phyloP scores from a whole-genome alignment of 306 rosid genomes.

The Potentilla sterilis region DNA sequence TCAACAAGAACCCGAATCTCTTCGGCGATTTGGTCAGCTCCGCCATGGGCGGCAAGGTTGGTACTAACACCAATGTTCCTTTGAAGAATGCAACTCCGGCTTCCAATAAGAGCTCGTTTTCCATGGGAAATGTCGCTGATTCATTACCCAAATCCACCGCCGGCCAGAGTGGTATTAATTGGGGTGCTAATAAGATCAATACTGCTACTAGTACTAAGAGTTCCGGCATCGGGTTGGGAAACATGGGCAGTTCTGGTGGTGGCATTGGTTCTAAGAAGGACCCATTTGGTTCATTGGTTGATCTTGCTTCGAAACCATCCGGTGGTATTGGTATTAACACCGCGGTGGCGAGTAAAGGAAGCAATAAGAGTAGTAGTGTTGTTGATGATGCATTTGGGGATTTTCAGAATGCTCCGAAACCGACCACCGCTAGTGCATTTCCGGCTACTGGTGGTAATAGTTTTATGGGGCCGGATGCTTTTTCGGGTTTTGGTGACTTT shows the following conservation, averaged over 20 bases:
- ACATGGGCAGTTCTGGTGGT: slow-evolving; percentile 25
- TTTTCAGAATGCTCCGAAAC: slow-evolving; percentile 72
- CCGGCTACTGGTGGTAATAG: slow-evolving; percentile 32
- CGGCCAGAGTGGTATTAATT: slow-evolving; percentile 31
- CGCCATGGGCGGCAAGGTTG: slow-evolving; percentile 60
- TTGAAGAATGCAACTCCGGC: slow-evolving; percentile 56
- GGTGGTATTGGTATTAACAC: slow-evolving; percentile 51
- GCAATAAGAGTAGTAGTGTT: not conserved
- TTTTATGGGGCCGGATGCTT: slow-evolving; percentile 39
- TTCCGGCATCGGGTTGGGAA: slow-evolving; percentile 47
- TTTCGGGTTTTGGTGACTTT: slow-evolving; percentile 38
- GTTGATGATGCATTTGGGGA: slow-evolving; percentile 65
- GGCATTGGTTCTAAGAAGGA: slow-evolving; percentile 58
- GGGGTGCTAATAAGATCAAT: slow-evolving; percentile 33
- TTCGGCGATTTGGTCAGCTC: slow-evolving; percentile 87
- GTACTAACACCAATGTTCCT: slow-evolving; percentile 43
- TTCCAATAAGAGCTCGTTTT: slow-evolving; percentile 47
- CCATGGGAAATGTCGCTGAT: slow-evolving; percentile 62
- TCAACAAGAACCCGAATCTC: slow-evolving; percentile 74
- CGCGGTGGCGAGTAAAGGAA: slow-evolving; percentile 45
- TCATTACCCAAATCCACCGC: slow-evolving; percentile 60
- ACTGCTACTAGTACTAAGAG: slow-evolving; percentile 30
- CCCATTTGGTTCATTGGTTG: slow-evolving; percentile 81
- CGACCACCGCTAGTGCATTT: slow-evolving; percentile 41
- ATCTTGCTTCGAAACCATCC: slow-evolving; percentile 67